These are phyloP conservation scores for Tolypocladium ovalisporum DNA, from an alignment of 2,329 filamentous ascomycete genomes.

Conservation along the genomic window DNA sequence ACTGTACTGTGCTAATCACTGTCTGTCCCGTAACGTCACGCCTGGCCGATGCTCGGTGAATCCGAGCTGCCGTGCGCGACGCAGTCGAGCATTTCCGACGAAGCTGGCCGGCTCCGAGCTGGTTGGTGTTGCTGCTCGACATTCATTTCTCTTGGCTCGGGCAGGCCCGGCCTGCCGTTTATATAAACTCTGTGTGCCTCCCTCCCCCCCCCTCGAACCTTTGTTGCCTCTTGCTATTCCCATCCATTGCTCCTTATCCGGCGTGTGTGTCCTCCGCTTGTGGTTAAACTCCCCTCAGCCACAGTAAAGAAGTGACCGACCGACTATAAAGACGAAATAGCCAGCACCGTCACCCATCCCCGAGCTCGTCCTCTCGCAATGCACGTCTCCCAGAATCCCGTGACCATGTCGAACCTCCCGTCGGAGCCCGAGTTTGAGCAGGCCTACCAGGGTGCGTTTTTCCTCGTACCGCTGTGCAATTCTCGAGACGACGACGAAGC, in stretches of 20 bases:
- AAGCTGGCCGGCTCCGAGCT: background rate
- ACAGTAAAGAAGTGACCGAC: background rate
- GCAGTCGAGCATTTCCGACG: background rate
- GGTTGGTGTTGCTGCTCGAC: background rate
- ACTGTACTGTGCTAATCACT: too few species aligned
- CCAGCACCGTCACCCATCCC: background rate
- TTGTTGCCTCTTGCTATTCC: background rate
- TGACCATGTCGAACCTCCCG: constrained; percentile 70
- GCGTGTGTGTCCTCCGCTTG: background rate
- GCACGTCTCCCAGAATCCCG: constrained; percentile 7
- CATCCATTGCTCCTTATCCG: background rate
- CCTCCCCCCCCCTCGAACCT: too few species aligned
- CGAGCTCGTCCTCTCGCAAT: background rate
- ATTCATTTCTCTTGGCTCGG: background rate
- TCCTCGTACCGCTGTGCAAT: background rate
- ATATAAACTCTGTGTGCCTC: background rate
- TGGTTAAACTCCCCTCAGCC: background rate
- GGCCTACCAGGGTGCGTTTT: constrained; percentile 85
- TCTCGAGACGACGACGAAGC: background rate
- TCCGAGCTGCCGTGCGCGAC: background rate
- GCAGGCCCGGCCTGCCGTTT: background rate
- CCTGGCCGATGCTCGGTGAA: background rate
- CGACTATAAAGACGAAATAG: background rate
- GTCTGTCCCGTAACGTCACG: background rate
- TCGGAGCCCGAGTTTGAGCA: constrained; percentile 96